Conservation (phyloP, 345 rosid genomes). For the Physaria fendleri region DNA sequence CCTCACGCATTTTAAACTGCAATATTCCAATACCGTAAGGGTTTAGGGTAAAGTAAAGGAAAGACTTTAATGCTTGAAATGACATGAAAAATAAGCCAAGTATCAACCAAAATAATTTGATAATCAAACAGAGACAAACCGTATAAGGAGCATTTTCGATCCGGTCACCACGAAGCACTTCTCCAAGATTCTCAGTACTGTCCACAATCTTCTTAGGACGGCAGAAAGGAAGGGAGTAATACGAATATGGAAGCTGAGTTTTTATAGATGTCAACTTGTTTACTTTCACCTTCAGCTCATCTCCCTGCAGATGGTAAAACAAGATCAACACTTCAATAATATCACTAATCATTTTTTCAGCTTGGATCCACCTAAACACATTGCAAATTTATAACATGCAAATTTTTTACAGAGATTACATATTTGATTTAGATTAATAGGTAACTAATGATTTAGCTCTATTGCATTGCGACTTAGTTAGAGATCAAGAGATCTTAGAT, state of each 20-base stretch:
- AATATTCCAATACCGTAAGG: constrained; percentile 7
- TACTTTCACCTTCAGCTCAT: constrained; percentile 72
- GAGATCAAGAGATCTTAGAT: constrained; percentile 1
- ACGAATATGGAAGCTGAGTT: constrained; percentile 92
- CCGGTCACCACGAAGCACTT: constrained; percentile 96
- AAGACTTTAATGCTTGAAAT: neutral
- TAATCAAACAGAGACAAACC: constrained; percentile 35
- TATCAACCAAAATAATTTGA: neutral
- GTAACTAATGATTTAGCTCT: neutral
- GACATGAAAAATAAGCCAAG: neutral
- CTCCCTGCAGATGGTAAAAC: constrained; percentile 39
- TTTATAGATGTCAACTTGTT: constrained; percentile 86
- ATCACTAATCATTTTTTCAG: neutral
- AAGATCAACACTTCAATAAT: neutral
- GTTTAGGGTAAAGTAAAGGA: neutral
- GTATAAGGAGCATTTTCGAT: constrained; percentile 82
- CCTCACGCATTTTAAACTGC: constrained; percentile 91
- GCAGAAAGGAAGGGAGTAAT: constrained; percentile 71
- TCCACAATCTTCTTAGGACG: constrained; percentile 67
- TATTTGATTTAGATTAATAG: no score
- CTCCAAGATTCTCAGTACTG: constrained; percentile 96
- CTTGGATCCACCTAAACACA: no score
- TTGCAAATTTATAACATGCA: no score
- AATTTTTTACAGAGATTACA: neutral
- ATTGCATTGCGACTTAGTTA: neutral